Percentiles rank a stretch among this genome's conserved stretches.
These are phyloP conservation scores for Ceratopteris richardii DNA, from an alignment of 75 land plant genomes.

Conservation along the genomic window DNA sequence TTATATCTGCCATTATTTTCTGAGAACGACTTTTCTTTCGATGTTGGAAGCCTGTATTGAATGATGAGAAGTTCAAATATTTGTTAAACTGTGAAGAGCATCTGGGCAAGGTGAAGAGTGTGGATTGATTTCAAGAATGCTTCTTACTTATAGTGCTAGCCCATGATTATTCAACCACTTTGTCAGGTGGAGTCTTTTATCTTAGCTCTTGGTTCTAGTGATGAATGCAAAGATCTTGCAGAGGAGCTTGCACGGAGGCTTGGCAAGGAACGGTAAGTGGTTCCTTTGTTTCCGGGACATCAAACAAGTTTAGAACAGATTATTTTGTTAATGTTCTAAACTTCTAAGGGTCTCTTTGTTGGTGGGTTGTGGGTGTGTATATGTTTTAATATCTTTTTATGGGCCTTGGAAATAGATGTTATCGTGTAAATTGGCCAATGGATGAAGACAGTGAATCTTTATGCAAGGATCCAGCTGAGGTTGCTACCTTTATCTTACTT, in stretches of 20 bases:
- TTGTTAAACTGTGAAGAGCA: constrained; percentile 27
- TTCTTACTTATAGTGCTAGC: background rate
- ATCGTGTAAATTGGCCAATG: constrained; percentile 35
- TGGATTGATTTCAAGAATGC: background rate
- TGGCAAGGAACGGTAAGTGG: constrained; percentile 23
- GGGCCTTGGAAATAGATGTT: constrained; percentile 13
- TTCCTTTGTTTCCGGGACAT: too few relatives aligned
- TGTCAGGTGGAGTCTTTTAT: constrained; percentile 20
- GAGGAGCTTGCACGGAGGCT: constrained; percentile 39
- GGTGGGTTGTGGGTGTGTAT: too few relatives aligned
- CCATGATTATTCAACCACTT: too few relatives aligned
- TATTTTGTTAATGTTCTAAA: too few relatives aligned
- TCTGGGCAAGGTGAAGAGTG: constrained; percentile 13
- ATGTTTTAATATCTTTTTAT: background rate
- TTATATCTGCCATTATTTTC: too few relatives aligned
- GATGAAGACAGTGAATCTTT: constrained; percentile 6
- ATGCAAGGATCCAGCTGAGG: constrained; percentile 37
- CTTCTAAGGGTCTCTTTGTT: too few relatives aligned
- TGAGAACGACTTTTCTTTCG: too few relatives aligned
- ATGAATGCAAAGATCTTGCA: constrained; percentile 22
- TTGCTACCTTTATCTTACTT: background rate
- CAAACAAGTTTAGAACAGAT: too few relatives aligned
- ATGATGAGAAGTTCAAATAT: constrained; percentile 33
- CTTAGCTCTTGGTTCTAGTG: constrained; percentile 33
- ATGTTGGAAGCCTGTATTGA: background rate